Conservation (phyloP, 176 grass and related monocot species). For the Lolium perenne region DNA sequence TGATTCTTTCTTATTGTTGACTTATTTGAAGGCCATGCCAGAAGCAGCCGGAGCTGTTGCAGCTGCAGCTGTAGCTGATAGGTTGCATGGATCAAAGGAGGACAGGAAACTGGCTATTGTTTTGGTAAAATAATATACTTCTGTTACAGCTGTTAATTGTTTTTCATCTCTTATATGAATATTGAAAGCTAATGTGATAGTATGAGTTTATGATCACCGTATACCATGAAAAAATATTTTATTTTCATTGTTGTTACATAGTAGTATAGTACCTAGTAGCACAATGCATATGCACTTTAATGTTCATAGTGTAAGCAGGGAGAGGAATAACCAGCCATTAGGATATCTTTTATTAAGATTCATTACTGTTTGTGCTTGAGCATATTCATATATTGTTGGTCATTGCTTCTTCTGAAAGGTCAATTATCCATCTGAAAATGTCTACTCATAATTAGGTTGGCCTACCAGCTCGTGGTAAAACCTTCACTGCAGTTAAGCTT, state of each 20-base stretch:
- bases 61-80: constrained; percentile 93
- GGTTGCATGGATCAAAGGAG: constrained; percentile 92
- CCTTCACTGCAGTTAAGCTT: constrained; percentile 96
- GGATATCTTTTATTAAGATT: background rate
- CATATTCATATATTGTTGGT: constrained; percentile 31
- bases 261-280: background rate
- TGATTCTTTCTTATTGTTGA: constrained; percentile 50
- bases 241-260: constrained; percentile 25
- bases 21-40: constrained; percentile 79
- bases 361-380: constrained; percentile 5
- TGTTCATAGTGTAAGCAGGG: background rate
- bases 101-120: constrained; percentile 85
- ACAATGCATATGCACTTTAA: constrained; percentile 7
- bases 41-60: constrained; percentile 96
- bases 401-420: constrained; percentile 34
- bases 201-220: constrained; percentile 7
- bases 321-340: constrained; percentile 21
- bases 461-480: constrained; percentile 96
- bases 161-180: constrained; percentile 16
- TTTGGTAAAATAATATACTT: constrained; percentile 61
- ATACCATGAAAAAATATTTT: constrained; percentile 30
- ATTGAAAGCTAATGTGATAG: background rate
- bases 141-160: background rate
- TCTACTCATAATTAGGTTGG: constrained; percentile 70
- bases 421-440: constrained; percentile 37